Base-by-base conservation (phyloP, 495 filamentous ascomycete genomes). In the Penicillium desertorum region DNA sequence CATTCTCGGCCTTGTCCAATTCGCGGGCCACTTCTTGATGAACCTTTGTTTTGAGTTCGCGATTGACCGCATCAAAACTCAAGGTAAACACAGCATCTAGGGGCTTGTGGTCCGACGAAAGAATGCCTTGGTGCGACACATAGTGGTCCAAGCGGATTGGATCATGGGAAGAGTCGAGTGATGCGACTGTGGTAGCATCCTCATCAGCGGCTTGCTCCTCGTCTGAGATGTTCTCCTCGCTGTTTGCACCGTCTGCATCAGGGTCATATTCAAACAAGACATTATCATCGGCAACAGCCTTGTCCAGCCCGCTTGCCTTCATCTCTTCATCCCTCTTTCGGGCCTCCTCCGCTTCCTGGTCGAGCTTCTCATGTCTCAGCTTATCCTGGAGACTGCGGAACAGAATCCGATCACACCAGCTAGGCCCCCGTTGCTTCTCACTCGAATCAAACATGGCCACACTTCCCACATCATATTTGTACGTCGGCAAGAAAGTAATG, bases 391-490 rank as follows among this genome's bases (percentile, higher is more conserved):
- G 83, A 2, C 89, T 89, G 34, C 92, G 83, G 64, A 82, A 99
- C 0, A 99, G 73, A 45, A 99, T 92, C n/a, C 95, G 86, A 71
- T 99, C 95, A 68, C 95, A 99, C 93, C 93, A 99, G 67, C 91
- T 96, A 5, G 95, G 95, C 14, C 88, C 87, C 48, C 95, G 80
- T 49, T 86, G 84, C 77, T 98, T 99, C 62, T 96, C 95, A 58
- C 91, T 96, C 0, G 91, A 89, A 73, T 99, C 95, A 67, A 96
- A 98, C 56, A 88, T 80, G 4, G 90, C 90, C 53, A 97, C 86
- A 37, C 88, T 96, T n/a, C 95, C 95, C 37, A 94, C 80, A 64
- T 99, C 95, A 61, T 98, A 99, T 71, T 95, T 95, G 67, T 95
- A 99, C 0, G 93, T 95, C 12, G 95, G 95, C 29, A 97, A 66